These are phyloP conservation scores for Penicillium goetzii DNA, from an alignment of 495 filamentous ascomycete species.

Conservation along the genomic window DNA sequence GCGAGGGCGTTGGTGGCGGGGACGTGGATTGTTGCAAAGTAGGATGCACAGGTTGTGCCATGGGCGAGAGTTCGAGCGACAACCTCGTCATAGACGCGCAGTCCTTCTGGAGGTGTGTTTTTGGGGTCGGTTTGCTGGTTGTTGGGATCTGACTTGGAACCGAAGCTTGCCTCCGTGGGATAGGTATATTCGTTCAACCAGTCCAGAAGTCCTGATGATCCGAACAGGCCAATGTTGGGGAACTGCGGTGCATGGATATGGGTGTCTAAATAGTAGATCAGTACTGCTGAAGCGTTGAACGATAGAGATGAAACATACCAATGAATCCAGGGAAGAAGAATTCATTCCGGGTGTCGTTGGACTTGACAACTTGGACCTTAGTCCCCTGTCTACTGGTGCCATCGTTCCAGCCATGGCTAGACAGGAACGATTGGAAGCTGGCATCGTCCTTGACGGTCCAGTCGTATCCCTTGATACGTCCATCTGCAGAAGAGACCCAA, in stretches of 20 bases:
- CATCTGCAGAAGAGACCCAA: conserved; percentile 62
- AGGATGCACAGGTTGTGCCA: conserved; percentile 88
- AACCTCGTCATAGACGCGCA: conserved; percentile 69
- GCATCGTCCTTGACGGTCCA: conserved; percentile 40
- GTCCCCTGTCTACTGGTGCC: conserved; percentile 5
- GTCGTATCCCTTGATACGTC: conserved; percentile 58
- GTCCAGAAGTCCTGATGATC: conserved; percentile 81
- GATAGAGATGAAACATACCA: conserved; percentile 50
- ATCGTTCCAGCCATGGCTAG: conserved; percentile 50
- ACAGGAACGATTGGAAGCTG: conserved; percentile 45
- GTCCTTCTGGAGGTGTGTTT: conserved; percentile 49
- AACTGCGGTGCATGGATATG: conserved; percentile 95
- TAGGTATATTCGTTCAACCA: conserved; percentile 97
- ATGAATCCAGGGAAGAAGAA: conserved; percentile 97
- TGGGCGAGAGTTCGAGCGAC: conserved; percentile 79
- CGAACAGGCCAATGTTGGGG: conserved; percentile 90
- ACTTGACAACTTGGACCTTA: conserved; percentile 33
- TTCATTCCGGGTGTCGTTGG: conserved; percentile 44
- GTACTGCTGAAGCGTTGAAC: conserved; percentile 12
- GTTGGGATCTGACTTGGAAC: conserved; percentile 19
- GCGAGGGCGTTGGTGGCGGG: conserved; percentile 85
- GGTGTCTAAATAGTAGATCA: conserved; percentile 63
- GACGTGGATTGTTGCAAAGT: conserved; percentile 88
- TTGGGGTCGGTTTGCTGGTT: conserved; percentile 17
- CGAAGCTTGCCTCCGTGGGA: conserved; percentile 79